Percentiles rank a stretch among this genome's conserved stretches.
Evolutionary conservation across 1,284 basidiomycete species (phyloP).

Genomic region (Trametes versicolor): DNA sequence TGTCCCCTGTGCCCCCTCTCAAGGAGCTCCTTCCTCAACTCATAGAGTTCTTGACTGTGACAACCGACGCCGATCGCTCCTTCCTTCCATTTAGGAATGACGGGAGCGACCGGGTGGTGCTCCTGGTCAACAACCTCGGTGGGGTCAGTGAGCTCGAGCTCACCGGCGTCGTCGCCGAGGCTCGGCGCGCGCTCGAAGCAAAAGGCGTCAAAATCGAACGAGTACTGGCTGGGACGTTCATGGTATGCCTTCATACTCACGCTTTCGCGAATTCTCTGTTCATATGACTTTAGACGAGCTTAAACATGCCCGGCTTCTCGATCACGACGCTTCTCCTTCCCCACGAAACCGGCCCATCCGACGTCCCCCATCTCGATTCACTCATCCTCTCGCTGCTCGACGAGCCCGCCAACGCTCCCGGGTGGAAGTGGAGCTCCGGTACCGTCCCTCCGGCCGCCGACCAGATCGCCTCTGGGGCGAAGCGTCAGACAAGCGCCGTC

Average conservation of each 20-base stretch:
- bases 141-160: slow-evolving; percentile 91
- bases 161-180: slow-evolving; percentile 72
- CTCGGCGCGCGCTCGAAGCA: slow-evolving; percentile 60
- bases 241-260: slow-evolving; percentile 59
- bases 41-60: slow-evolving; percentile 78
- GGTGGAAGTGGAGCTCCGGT: slow-evolving; percentile 82
- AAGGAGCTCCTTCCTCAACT: slow-evolving; percentile 78
- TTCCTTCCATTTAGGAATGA: slow-evolving; percentile 78
- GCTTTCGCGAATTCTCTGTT: slow-evolving; percentile 1
- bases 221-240: slow-evolving; percentile 83
- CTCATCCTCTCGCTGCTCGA: slow-evolving; percentile 83
- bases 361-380: slow-evolving; percentile 48
- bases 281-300: slow-evolving; percentile 71
- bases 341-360: slow-evolving; percentile 42
- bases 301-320: slow-evolving; percentile 96
- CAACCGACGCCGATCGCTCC: slow-evolving; percentile 82
- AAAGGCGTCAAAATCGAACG: slow-evolving; percentile 70
- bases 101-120: slow-evolving; percentile 70
- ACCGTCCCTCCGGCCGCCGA: slow-evolving; percentile 46
- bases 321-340: slow-evolving; percentile 89
- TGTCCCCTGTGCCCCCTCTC: slow-evolving; percentile 78
- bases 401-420: slow-evolving; percentile 76
- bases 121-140: slow-evolving; percentile 85
- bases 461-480: slow-evolving; percentile 36
- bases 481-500: slow-evolving; percentile 27